Base-by-base conservation (phyloP, 192 early-diverging fungal genomes). In the Backusella westeae region DNA sequence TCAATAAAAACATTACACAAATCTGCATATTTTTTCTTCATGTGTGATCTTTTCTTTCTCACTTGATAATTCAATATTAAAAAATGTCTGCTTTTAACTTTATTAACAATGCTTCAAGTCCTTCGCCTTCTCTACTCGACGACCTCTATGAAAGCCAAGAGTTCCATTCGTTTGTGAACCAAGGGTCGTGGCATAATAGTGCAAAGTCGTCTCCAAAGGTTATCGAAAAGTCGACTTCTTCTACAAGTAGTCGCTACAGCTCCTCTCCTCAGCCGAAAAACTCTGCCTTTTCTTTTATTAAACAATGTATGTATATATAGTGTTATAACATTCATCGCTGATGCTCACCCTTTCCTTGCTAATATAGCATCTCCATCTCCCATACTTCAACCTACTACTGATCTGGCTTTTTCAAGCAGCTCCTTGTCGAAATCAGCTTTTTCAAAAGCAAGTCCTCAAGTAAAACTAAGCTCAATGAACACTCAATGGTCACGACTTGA, bases 61-160 rank as follows among this genome's bases (percentile, higher is more conserved):
- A 10, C 21, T 56, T 59, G 9, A 23, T 63, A 63, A 44, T 12
- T 17, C 4, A 14, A 14, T 63, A 29, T 29, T 63, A 29, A 12
- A 63, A 63, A 63, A 63, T 63, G 56, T 63, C 56, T 63, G 56
- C 56, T 5, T 63, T 63, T 63, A 63, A 63, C 56, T 63, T 63
- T 63, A 63, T 63, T 12, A 29, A 63, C 9, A 63, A 14, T 29
- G 21, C 56, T 9, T 56, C 53, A 21, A 56, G 21, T n/a, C 21
- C 23, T 63, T 63, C 56, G 3, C 56, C 56, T 63, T 63, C 56
- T 63, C 23, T 63, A 63, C 56, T 63, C n/a, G 56, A 63, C 26
- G 56, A 63, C 26, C 21, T 63, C n/a, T 63, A 63, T 26, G 56
- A 63, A 26, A 63, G 56, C 4, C 56, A 63, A 63, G 23, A 63